Conservation (phyloP, 179 eudicot species). For the Gypsophila paniculata region DNA sequence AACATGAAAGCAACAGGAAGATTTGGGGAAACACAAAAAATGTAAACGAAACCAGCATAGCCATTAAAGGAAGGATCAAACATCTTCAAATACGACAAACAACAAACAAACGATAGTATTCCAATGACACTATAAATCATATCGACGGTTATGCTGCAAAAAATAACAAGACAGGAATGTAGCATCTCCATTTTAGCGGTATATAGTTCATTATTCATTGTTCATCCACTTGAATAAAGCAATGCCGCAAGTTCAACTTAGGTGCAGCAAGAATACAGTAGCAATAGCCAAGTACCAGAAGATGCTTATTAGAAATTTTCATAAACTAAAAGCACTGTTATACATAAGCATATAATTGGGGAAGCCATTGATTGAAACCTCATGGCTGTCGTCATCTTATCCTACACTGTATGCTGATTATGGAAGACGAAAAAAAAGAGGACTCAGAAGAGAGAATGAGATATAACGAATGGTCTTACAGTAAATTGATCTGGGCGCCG, state of each 20-base stretch:
- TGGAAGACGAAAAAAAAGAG: background rate
- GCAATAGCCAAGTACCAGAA: background rate
- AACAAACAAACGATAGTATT: background rate
- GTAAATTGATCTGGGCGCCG: slow-evolving; percentile 91
- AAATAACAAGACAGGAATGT: background rate
- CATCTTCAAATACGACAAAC: background rate
- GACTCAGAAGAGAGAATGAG: background rate
- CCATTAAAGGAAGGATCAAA: background rate
- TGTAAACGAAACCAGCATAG: background rate
- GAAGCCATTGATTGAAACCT: background rate
- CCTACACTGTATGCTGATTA: background rate
- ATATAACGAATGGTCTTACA: slow-evolving; percentile 43
- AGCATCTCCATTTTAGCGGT: background rate
- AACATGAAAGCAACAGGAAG: too few relatives aligned
- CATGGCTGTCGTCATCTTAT: background rate
- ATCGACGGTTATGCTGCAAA: background rate
- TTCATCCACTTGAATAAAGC: background rate
- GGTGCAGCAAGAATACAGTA: background rate
- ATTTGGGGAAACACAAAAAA: background rate
- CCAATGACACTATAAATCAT: background rate
- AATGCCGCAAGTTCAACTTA: background rate
- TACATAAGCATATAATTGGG: background rate
- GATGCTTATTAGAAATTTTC: background rate
- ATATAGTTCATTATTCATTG: too few relatives aligned
- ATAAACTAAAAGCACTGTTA: background rate